phyloP scores from a whole-genome alignment of 768 basidiomycete species.

The Baorangia bicolor region DNA sequence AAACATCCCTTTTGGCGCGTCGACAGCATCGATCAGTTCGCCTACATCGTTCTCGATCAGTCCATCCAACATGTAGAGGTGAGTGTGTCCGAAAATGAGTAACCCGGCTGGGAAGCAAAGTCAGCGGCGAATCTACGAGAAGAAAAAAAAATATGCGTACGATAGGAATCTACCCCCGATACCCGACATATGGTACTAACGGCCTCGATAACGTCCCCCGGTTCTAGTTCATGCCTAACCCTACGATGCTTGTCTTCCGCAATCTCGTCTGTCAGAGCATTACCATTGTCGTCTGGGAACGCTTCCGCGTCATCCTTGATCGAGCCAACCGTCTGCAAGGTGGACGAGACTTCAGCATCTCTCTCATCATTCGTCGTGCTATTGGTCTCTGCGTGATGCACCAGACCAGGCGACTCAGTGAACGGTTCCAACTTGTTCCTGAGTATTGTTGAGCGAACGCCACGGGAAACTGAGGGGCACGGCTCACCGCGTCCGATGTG shows the following conservation, averaged over 20 bases:
- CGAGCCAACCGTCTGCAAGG: slow-evolving; percentile 29
- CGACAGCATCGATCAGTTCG: slow-evolving; percentile 83
- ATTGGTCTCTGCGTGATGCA: slow-evolving; percentile 15
- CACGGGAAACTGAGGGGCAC: neutral
- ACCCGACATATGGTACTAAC: slow-evolving; percentile 85
- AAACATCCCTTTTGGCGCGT: slow-evolving; percentile 79
- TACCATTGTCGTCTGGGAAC: slow-evolving; percentile 17
- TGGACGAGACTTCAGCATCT: slow-evolving; percentile 47
- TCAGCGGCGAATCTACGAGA: neutral
- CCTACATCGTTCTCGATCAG: slow-evolving; percentile 84
- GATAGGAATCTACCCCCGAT: slow-evolving; percentile 88
- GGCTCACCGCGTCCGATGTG: slow-evolving; percentile 74
- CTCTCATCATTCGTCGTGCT: slow-evolving; percentile 40
- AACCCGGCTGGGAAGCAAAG: slow-evolving; percentile 57
- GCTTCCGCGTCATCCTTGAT: slow-evolving; percentile 16
- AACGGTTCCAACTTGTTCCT: slow-evolving; percentile 80
- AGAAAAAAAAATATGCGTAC: slow-evolving; percentile 43
- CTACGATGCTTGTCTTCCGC: slow-evolving; percentile 87
- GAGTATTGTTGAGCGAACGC: slow-evolving; percentile 2
- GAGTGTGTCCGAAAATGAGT: slow-evolving; percentile 80
- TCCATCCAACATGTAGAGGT: slow-evolving; percentile 89
- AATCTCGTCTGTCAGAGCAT: slow-evolving; percentile 71
- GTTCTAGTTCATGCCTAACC: slow-evolving; percentile 82
- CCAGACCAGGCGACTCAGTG: slow-evolving; percentile 41
- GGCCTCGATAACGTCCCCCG: slow-evolving; percentile 87